Evolutionary conservation across 1,284 basidiomycete genomes (phyloP), one percentile per base, ranked within the genome.

Genomic region (Fomitiporia mediterranea): DNA sequence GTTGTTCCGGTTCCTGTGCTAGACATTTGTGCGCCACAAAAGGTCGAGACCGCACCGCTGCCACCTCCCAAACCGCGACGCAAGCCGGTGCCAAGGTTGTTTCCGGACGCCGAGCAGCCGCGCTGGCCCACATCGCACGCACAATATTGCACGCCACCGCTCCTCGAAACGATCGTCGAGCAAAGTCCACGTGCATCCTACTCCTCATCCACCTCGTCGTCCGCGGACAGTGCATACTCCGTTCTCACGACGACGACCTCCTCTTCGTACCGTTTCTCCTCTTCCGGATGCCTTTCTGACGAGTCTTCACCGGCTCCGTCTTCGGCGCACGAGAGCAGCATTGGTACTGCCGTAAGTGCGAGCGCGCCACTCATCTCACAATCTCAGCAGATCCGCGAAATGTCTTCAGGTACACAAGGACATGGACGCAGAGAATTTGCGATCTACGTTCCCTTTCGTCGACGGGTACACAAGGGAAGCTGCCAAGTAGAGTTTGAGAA

Each of bases 221-320:
- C 56, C 32, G 35, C 30, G 28, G 50, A 47, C 25, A 52, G 49
- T 19, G 42, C 8, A 9, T 53, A 21, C 23, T 57, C 56, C 3
- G 38, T 57, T 30, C 50, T 53, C 34, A 53, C 51, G 9, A 46
- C 50, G n/a, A 57, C 56, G 2, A 53, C 56, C 1, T 57, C 56
- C 34, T 57, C 56, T 27, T 57, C 56, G 34, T 57, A 57, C 28
- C 56, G 51, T 15, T 57, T 57, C 34, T 28, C 52, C 13, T 54
- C 52, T 25, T 54, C 52, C 5, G 49, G 49, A n/a, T 51, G 49
- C 27, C 42, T 27, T 4, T 51, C 23, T n/a, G 25, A 17, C 28
- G 28, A 21, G 2, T 25, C 48, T 6, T 50, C 48, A 15, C 34
- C 42, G 17, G 28, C 42, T 27, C 51, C 55, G 8, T 51, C 55